phyloP scores from a whole-genome alignment of 768 basidiomycete species.

The Hericium erinaceus region DNA sequence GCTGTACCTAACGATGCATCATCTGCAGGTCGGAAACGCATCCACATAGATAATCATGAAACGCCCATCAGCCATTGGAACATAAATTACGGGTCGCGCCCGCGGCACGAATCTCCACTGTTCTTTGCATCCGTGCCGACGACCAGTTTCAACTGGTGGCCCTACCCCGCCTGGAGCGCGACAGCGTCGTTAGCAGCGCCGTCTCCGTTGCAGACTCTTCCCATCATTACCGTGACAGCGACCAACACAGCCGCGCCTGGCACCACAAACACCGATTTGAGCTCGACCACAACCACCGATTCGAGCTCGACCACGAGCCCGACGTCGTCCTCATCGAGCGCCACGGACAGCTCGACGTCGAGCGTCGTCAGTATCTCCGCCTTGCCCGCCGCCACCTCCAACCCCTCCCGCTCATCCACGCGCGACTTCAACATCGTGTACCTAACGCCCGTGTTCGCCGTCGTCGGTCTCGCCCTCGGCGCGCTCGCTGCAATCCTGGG shows the following conservation, averaged over 20 bases:
- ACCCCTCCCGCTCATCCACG: constrained; percentile 2
- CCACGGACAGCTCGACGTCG: not conserved
- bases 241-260: not conserved
- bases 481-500: constrained; percentile 15
- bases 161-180: constrained; percentile 20
- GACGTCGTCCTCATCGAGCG: not conserved
- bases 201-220: not conserved
- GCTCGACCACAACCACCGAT: not conserved
- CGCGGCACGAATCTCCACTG: not conserved
- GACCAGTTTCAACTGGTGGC: constrained; percentile 26
- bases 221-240: not conserved
- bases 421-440: constrained; percentile 18
- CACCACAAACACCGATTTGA: not conserved
- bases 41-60: not conserved
- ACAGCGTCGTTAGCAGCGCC: not conserved
- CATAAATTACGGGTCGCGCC: not conserved
- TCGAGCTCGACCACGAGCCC: not conserved
- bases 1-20: too few relatives aligned
- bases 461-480: constrained; percentile 18
- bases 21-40: too few relatives aligned
- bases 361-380: constrained; percentile 17
- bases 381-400: constrained; percentile 16
- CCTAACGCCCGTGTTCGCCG: constrained; percentile 21
- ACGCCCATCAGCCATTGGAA: not conserved
- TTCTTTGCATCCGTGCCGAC: constrained; percentile 1